Conservation (phyloP, 192 early-diverging fungal genomes). For the Anaeromyces robustus region DNA sequence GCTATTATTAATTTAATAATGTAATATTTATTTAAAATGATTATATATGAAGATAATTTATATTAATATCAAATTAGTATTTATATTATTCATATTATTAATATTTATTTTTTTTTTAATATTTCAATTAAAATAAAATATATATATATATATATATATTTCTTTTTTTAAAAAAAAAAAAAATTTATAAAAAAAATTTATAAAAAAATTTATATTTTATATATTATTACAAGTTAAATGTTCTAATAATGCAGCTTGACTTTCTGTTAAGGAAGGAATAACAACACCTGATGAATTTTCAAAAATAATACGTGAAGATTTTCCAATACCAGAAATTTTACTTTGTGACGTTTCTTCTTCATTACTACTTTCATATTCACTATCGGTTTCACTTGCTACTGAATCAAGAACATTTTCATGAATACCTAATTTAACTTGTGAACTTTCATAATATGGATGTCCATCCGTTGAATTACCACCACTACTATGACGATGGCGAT, state of each 20-base stretch:
- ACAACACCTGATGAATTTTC: slow-evolving; percentile 17
- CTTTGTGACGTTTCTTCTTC: slow-evolving; percentile 10
- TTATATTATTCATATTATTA: too few species aligned
- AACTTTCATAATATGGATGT: slow-evolving; percentile 13
- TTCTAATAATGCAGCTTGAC: slow-evolving; percentile 26
- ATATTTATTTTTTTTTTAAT: too few species aligned
- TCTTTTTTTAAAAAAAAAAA: too few species aligned
- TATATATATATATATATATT: too few species aligned
- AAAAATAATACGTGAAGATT: slow-evolving; percentile 12
- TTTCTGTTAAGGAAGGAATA: slow-evolving; percentile 37
- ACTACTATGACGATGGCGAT: slow-evolving; percentile 1
- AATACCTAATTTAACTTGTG: slow-evolving; percentile 19
- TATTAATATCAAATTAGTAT: too few species aligned
- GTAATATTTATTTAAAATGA: too few species aligned
- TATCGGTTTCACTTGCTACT: slow-evolving; percentile 28
- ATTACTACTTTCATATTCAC: slow-evolving; percentile 21
- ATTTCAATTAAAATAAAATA: too few species aligned
- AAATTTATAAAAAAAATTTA: neutral
- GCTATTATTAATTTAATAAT: slow-evolving; percentile 9
- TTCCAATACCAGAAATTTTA: slow-evolving; percentile 7
- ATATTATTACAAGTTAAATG: slow-evolving; percentile 43
- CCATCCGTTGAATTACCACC: slow-evolving; percentile 1
- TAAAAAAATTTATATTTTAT: slow-evolving; percentile 7
- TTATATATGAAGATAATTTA: too few species aligned
- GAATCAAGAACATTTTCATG: slow-evolving; percentile 55